Conservation (phyloP, 441 rosid genomes). For the Geranium incanum region DNA sequence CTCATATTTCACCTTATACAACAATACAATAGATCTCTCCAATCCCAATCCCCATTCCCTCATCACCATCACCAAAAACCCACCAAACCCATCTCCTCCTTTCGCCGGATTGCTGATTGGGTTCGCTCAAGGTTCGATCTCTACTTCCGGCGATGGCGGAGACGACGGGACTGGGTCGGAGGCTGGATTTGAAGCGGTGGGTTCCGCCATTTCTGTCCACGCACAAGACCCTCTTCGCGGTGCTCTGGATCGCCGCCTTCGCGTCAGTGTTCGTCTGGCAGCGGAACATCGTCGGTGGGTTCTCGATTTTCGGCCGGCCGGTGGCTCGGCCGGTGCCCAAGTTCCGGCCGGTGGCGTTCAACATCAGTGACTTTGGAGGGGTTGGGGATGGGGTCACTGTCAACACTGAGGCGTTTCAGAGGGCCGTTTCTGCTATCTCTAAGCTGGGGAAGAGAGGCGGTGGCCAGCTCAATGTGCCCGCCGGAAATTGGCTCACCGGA, state of each 20-base stretch:
- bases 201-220: constrained; percentile 50
- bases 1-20: no score
- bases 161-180: constrained; percentile 33
- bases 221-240: constrained; percentile 61
- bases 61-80: background rate
- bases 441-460: constrained; percentile 64
- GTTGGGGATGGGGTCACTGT: constrained; percentile 75
- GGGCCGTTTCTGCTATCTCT: constrained; percentile 69
- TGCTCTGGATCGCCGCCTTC: constrained; percentile 77
- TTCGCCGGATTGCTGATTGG: background rate
- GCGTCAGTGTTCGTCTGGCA: constrained; percentile 78
- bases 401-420: constrained; percentile 83
- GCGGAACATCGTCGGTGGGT: constrained; percentile 36
- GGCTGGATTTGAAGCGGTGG: constrained; percentile 46
- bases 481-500: constrained; percentile 87
- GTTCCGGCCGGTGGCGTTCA: constrained; percentile 54
- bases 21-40: background rate
- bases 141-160: constrained; percentile 39
- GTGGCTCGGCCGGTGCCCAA: constrained; percentile 42
- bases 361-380: constrained; percentile 84
- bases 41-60: no score
- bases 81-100: background rate
- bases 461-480: constrained; percentile 84
- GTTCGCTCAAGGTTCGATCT: background rate
- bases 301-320: constrained; percentile 31